Conservation (phyloP, 768 basidiomycete genomes). For the Ramaria sp. region DNA sequence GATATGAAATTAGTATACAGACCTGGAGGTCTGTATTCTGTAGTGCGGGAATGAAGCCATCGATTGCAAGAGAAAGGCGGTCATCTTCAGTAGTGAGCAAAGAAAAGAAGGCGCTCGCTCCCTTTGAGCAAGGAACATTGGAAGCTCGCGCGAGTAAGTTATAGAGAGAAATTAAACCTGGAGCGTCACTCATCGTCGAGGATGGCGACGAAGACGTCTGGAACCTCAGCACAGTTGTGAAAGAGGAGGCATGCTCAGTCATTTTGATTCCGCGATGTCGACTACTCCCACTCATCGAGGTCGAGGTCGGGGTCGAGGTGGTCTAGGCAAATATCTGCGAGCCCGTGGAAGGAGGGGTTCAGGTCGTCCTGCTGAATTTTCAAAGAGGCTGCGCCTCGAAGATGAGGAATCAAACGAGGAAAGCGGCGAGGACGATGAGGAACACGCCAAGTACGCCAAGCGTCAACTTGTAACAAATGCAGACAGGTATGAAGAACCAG, state of each 20-base stretch:
- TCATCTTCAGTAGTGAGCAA: neutral
- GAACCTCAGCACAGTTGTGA: slow-evolving; percentile 19
- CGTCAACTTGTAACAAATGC: slow-evolving; percentile 58
- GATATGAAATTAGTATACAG: neutral
- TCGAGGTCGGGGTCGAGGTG: slow-evolving; percentile 49
- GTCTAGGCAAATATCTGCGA: slow-evolving; percentile 64
- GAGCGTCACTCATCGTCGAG: slow-evolving; percentile 10
- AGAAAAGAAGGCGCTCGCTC: slow-evolving; percentile 52
- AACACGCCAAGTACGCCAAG: slow-evolving; percentile 42
- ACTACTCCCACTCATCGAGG: slow-evolving; percentile 18
- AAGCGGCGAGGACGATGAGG: slow-evolving; percentile 24
- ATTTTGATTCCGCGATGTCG: slow-evolving; percentile 1
- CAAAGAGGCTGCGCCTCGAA: slow-evolving; percentile 48
- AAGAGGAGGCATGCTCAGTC: neutral
- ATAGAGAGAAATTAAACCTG: neutral
- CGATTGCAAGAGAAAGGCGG: slow-evolving; percentile 1
- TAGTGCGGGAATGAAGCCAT: slow-evolving; percentile 4
- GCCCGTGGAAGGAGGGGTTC: slow-evolving; percentile 50
- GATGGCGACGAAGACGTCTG: slow-evolving; percentile 21
- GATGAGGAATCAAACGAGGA: slow-evolving; percentile 34
- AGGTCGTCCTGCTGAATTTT: slow-evolving; percentile 59
- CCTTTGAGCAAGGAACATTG: slow-evolving; percentile 66
- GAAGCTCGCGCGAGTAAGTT: slow-evolving; percentile 55
- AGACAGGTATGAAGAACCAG: slow-evolving; percentile 59
- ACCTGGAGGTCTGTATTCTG: slow-evolving; percentile 3